phyloP scores from a whole-genome alignment of 2,329 filamentous ascomycete genomes.

The Tricladium varicosporioides region DNA sequence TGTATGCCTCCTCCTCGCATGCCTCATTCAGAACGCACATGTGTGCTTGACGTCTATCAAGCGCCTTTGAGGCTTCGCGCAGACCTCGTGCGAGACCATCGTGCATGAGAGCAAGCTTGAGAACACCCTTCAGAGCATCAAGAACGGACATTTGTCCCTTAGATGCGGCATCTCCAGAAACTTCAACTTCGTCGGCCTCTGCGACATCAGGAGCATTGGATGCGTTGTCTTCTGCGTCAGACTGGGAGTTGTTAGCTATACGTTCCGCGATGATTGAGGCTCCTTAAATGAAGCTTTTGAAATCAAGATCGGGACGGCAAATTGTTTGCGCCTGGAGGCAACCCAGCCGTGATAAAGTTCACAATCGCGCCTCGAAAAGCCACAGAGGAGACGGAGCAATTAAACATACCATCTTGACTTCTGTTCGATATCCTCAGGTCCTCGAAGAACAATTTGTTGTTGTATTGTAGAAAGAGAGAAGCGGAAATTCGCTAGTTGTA shows the following conservation, averaged over 20 bases:
- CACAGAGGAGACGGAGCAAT: neutral
- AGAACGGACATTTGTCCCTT: conserved; percentile 97
- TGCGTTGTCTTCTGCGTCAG: conserved; percentile 95
- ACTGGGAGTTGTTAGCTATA: conserved; percentile 51
- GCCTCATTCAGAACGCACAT: conserved; percentile 99
- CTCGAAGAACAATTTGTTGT: conserved; percentile 30
- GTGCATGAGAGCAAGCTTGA: conserved; percentile 99
- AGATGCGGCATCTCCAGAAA: conserved; percentile 81
- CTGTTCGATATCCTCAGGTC: conserved; percentile 30
- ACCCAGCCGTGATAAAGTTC: neutral
- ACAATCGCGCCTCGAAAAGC: neutral
- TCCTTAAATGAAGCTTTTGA: neutral
- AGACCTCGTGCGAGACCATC: conserved; percentile 98
- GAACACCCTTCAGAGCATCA: conserved; percentile 97
- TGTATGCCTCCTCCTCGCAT: conserved; percentile 99
- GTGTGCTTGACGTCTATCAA: conserved; percentile 97
- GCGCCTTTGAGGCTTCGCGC: conserved; percentile 96
- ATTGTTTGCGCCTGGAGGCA: neutral
- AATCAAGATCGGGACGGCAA: neutral
- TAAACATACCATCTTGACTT: conserved; percentile 28
- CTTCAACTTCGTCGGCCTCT: conserved; percentile 86
- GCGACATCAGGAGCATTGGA: conserved; percentile 82
- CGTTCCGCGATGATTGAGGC: neutral
- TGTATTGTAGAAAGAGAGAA: conserved; percentile 14
- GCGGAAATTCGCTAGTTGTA: conserved; percentile 9